Base-by-base conservation (phyloP, 2,329 filamentous ascomycete species). In the Pseudocercospora crystallina region DNA sequence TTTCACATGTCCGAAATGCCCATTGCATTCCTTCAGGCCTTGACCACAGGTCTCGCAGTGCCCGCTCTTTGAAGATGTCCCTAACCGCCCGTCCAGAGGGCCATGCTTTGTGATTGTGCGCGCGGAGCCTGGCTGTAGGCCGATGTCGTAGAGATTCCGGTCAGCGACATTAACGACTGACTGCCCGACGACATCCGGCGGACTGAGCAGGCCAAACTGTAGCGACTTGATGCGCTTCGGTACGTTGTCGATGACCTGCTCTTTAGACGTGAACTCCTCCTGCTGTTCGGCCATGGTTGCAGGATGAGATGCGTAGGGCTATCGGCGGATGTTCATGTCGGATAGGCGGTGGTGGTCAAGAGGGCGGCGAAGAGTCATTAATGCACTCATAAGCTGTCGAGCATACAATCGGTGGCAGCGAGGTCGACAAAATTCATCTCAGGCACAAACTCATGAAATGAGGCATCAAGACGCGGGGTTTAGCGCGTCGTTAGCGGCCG, bases 141-240 rank as follows among this genome's bases (percentile, higher is more conserved):
- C 85, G 61, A 96, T 82, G 69, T 99, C 90, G 77, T 96, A 99
- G 55, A 97, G 84, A 70, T 91, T 85, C 64, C 90, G 84, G 69
- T 96, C 89, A n/a, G 89, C 95, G 51, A 99, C 87, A 72, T 96
- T 90, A 60, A 97, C 81, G 50, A 96, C 90, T 57, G 88, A 90
- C 73, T 99, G 94, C 67, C 92, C 95, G 61, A 95, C 88, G 61
- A 97, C 95, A 66, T 97, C 90, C 68, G 95, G 88, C 48, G 65
- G 81, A 62, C 76, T 91, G 85, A 95, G 83, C 56, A 97, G 89
- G 66, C 92, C 92, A 72, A 97, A 97, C 68, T 95, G 91, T 69
- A 97, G 82, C 67, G 90, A 87, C 70, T 87, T 90, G 76, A 96
- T 95, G 65, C 89, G 87, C 77, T 95, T 95, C 31, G 92, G 92